These are phyloP conservation scores for Davidsoniella neocaledoniae DNA, from an alignment of 2,329 filamentous ascomycete genomes.

Conservation along the genomic window DNA sequence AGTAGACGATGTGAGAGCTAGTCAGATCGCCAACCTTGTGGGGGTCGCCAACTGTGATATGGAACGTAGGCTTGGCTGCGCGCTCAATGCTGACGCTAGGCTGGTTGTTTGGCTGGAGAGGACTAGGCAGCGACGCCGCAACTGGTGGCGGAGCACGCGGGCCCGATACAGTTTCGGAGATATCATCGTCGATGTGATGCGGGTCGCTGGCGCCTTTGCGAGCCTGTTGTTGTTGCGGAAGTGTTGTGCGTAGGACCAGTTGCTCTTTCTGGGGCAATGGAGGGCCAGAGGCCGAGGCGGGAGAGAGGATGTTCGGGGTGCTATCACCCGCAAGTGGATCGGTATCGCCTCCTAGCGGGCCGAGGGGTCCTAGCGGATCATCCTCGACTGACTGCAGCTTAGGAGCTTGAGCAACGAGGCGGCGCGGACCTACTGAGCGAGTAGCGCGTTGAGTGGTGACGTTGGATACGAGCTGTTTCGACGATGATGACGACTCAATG, in stretches of 20 bases:
- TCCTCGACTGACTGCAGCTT: conserved; percentile 64
- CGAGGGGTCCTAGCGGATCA: conserved; percentile 55
- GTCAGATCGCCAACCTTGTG: conserved; percentile 96
- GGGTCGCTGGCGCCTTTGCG: conserved; percentile 33
- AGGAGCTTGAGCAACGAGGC: conserved; percentile 58
- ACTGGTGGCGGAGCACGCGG: conserved; percentile 52
- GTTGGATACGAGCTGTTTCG: conserved; percentile 18
- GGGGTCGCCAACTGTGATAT: conserved; percentile 85
- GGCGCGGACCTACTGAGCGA: conserved; percentile 28
- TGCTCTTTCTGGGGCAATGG: conserved; percentile 57
- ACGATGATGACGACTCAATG: conserved; percentile 9
- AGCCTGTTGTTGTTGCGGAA: conserved; percentile 26
- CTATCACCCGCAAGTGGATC: conserved; percentile 15
- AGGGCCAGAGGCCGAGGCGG: conserved; percentile 32
- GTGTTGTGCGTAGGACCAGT: conserved; percentile 41
- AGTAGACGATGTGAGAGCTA: conserved; percentile 94
- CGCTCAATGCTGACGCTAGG: conserved; percentile 86
- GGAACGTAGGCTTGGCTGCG: conserved; percentile 79
- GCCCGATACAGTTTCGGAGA: conserved; percentile 21
- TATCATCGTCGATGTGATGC: conserved; percentile 44
- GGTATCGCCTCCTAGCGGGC: conserved; percentile 40
- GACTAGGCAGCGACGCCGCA: conserved; percentile 36
- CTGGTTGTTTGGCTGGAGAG: conserved; percentile 34
- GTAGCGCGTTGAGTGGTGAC: conserved; percentile 14
- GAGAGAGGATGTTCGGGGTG: conserved; percentile 26